Evolutionary conservation across 305 asterid genomes (phyloP), one percentile per base, ranked within the genome.

Genomic region (Fraxinus sp.): DNA sequence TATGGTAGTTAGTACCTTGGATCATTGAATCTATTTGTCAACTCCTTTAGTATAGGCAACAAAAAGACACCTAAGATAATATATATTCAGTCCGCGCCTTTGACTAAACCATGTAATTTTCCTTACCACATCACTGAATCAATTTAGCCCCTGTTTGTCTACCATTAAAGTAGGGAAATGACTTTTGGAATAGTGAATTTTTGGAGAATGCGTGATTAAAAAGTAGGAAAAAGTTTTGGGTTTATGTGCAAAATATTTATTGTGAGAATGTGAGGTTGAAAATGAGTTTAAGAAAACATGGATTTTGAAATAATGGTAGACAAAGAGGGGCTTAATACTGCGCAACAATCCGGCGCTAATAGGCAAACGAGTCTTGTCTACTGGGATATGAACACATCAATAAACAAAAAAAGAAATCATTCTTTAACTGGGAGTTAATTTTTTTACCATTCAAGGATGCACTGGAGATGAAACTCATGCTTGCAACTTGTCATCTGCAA

Each of bases 401-500:
- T 35, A 57, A 35, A 75, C 62, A 62, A 46, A 33, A 41, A 6
- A 73, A 24, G 4, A 59, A 9, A 28, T 43, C 41, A 22, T 24
- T 33, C 18, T 68, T 28, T 64, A 22, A 68, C 68, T 7, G n/a
- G 73, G 62, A 70, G 55, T 33, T 39, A 32, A 59, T 66, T 36
- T 57, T n/a, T 14, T 64, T 87, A 94, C 97, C 98, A 94, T 85
- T 94, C 97, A 81, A 94, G 96, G 77, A 94, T 86, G 86, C 98
- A 94, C 33, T 94, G 98, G 79, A 94, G 98, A 85, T 94, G 98
- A 84, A 89, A 95, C 87, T 95, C 98, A 52, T 93, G 98, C 90
- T 91, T 93, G 92, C 98, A 94, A 87, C 85, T 89, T 52, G 98
- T 95, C 89, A 93, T 89, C 98, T 95, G 91, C 84, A 84, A 32